Conservation (phyloP, 495 filamentous ascomycete species). For the Cenococcum geophilum region DNA sequence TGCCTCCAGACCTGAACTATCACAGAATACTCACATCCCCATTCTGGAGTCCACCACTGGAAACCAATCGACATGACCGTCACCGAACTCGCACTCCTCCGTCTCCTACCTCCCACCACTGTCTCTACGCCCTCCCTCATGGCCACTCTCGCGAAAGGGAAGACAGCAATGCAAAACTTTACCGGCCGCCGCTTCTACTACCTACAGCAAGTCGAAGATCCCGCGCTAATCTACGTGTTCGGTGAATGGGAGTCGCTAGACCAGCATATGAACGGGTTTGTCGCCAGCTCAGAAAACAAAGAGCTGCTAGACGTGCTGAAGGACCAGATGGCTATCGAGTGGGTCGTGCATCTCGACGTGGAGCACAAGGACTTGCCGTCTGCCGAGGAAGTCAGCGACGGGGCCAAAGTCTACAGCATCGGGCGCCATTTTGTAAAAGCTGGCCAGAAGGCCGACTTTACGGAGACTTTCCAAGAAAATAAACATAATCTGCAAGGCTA, state of each 20-base stretch:
- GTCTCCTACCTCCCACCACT: slow-evolving; percentile 10
- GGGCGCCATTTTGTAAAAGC: slow-evolving; percentile 42
- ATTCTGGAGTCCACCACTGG: too few relatives aligned
- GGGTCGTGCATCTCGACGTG: slow-evolving; percentile 38
- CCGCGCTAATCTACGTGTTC: slow-evolving; percentile 18
- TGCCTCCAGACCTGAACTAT: too few relatives aligned
- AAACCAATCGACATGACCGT: slow-evolving; percentile 8
- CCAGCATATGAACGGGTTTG: slow-evolving; percentile 16
- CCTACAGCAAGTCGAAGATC: slow-evolving; percentile 29
- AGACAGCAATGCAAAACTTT: slow-evolving; percentile 11
- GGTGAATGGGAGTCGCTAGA: slow-evolving; percentile 23
- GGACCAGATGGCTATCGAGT: slow-evolving; percentile 41
- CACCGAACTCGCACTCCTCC: slow-evolving; percentile 25
- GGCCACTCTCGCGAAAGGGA: slow-evolving; percentile 11
- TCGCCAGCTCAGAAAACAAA: slow-evolving; percentile 36
- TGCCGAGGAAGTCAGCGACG: slow-evolving; percentile 23
- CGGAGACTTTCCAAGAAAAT: slow-evolving; percentile 12
- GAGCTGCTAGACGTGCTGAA: slow-evolving; percentile 40
- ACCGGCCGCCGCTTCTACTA: slow-evolving; percentile 15
- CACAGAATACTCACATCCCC: too few relatives aligned
- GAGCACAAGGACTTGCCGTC: slow-evolving; percentile 6
- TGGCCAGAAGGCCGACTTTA: slow-evolving; percentile 42
- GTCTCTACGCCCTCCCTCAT: slow-evolving; percentile 6
- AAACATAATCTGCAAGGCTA: slow-evolving; percentile 33
- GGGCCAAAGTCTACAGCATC: slow-evolving; percentile 39